Percentiles rank a stretch among this genome's conserved stretches.
These are phyloP conservation scores for Hericium alpestre DNA, from an alignment of 768 basidiomycete species.

Conservation along the genomic window DNA sequence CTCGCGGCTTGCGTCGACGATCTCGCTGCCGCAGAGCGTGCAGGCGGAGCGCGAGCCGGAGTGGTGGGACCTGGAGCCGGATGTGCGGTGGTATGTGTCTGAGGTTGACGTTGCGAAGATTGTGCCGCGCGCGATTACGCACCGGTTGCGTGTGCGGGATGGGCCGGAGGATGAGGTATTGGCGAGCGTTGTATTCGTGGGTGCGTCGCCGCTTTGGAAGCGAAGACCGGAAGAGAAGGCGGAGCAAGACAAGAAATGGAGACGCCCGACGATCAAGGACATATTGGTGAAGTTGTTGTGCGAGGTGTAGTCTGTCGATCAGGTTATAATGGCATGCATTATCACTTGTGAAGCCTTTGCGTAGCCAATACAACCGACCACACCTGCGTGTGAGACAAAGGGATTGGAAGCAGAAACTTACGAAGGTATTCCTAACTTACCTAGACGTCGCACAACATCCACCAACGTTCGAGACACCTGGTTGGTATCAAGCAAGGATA, in stretches of 20 bases:
- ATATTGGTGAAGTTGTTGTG: slow-evolving; percentile 49
- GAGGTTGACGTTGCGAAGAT: slow-evolving; percentile 70
- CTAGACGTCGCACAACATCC: too few relatives aligned
- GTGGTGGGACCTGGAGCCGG: slow-evolving; percentile 14
- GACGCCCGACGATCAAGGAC: slow-evolving; percentile 49
- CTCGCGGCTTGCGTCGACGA: neutral
- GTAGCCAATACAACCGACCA: too few relatives aligned
- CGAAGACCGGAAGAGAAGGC: slow-evolving; percentile 10
- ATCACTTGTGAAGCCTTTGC: too few relatives aligned
- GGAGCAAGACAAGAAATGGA: slow-evolving; percentile 22
- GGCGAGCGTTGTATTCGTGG: slow-evolving; percentile 51
- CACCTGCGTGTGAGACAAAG: too few relatives aligned
- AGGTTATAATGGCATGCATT: too few relatives aligned
- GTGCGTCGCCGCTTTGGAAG: slow-evolving; percentile 19
- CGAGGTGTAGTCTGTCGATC: slow-evolving; percentile 27
- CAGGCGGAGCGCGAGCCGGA: neutral
- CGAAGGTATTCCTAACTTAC: too few relatives aligned
- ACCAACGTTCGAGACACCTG: too few relatives aligned
- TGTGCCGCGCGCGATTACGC: slow-evolving; percentile 62
- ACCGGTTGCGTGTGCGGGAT: slow-evolving; percentile 61
- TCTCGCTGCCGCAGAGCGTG: neutral
- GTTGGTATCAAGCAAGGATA: too few relatives aligned
- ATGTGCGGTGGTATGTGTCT: slow-evolving; percentile 43
- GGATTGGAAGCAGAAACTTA: too few relatives aligned
- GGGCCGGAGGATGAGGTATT: slow-evolving; percentile 64